phyloP scores from a whole-genome alignment of 2,329 filamentous ascomycete genomes.

The Xylariaceae sp. region DNA sequence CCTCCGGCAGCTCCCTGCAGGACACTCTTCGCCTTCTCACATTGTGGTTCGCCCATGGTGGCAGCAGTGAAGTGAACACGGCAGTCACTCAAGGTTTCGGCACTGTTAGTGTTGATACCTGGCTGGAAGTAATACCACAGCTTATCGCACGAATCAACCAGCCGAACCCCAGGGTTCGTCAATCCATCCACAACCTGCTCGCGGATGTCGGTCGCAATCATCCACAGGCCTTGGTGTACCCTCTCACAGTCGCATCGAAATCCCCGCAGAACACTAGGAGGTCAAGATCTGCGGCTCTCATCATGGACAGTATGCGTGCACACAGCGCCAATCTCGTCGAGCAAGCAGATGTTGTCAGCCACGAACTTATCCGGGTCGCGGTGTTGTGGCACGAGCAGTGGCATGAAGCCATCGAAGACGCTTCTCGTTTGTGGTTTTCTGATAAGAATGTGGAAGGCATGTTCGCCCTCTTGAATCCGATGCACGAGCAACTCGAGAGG shows the following conservation, averaged over 20 bases:
- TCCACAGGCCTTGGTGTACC: conserved; percentile 94
- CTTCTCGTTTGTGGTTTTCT: conserved; percentile 92
- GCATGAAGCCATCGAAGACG: conserved; percentile 97
- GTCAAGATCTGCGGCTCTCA: conserved; percentile 82
- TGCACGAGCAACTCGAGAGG: conserved; percentile 87
- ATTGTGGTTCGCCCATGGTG: conserved; percentile 93
- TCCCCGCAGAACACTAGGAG: conserved; percentile 77
- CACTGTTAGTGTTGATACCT: conserved; percentile 93
- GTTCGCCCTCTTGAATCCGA: conserved; percentile 84
- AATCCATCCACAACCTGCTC: conserved; percentile 87
- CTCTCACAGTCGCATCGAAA: conserved; percentile 96
- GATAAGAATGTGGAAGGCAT: conserved; percentile 97
- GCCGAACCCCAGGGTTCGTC: conserved; percentile 81
- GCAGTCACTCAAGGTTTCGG: conserved; percentile 88
- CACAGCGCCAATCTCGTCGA: conserved; percentile 91
- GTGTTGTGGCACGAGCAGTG: conserved; percentile 98
- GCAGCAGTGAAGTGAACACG: conserved; percentile 79
- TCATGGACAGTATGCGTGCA: conserved; percentile 97
- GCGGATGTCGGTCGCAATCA: conserved; percentile 91
- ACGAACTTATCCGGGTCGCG: conserved; percentile 94
- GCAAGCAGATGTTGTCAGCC: conserved; percentile 91
- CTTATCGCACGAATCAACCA: conserved; percentile 97
- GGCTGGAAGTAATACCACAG: conserved; percentile 97
- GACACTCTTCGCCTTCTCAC: conserved; percentile 91
- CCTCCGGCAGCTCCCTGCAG: conserved; percentile 87